phyloP scores from a whole-genome alignment of 2,329 filamentous ascomycete species.

The Colletotrichum navitas region DNA sequence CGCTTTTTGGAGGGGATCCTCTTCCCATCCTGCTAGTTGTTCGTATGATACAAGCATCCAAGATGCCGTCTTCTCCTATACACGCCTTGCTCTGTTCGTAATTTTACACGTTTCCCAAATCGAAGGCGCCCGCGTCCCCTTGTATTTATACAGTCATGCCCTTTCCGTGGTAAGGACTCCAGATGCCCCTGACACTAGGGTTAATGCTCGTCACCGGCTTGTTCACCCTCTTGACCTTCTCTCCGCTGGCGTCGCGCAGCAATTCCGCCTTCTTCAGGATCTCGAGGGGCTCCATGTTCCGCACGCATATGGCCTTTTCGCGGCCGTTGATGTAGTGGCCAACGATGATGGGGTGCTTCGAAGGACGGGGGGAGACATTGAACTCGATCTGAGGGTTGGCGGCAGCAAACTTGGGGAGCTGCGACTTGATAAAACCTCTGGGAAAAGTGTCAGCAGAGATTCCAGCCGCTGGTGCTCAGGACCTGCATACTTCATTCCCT shows the following conservation, averaged over 20 bases:
- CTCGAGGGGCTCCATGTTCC: constrained; percentile 84
- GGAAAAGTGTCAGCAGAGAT: constrained; percentile 45
- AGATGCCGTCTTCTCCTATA: constrained; percentile 20
- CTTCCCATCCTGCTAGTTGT: constrained; percentile 19
- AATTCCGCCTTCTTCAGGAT: constrained; percentile 84
- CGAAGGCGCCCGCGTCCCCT: constrained; percentile 4
- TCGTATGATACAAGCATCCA: constrained; percentile 39
- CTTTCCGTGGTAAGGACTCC: constrained; percentile 77
- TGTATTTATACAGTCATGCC: constrained; percentile 63
- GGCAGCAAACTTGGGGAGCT: constrained; percentile 82
- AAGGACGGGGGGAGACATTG: constrained; percentile 88
- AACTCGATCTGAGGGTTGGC: constrained; percentile 92
- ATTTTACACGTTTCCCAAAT: constrained; percentile 31
- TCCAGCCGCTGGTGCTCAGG: not conserved
- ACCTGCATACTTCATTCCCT: constrained; percentile 84
- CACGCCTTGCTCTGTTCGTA: constrained; percentile 22
- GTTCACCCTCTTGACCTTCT: constrained; percentile 74
- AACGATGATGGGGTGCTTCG: constrained; percentile 88
- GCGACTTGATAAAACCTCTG: constrained; percentile 84
- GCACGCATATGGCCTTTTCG: constrained; percentile 87
- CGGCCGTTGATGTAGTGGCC: constrained; percentile 94
- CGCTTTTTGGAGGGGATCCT: constrained; percentile 18
- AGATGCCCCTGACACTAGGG: constrained; percentile 76
- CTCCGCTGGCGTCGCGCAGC: constrained; percentile 79
- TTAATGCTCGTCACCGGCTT: constrained; percentile 75